Evolutionary conservation across 1,284 basidiomycete genomes (phyloP).

Genomic region (Anthracocystis setariae): DNA sequence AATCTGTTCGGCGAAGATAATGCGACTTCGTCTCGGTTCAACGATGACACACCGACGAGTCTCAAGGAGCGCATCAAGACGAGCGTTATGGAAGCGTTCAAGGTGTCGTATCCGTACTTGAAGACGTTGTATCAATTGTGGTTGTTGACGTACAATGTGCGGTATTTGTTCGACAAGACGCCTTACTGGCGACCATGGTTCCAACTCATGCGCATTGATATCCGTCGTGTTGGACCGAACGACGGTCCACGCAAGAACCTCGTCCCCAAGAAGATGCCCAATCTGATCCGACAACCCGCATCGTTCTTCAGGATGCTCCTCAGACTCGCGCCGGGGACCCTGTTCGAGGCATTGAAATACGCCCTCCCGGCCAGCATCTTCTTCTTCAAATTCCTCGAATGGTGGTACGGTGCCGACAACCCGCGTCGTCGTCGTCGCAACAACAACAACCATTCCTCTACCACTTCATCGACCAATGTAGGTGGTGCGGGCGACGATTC

Average conservation of each 20-base stretch:
- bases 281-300: slow-evolving; percentile 34
- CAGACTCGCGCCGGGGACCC: slow-evolving; percentile 33
- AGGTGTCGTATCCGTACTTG: slow-evolving; percentile 78
- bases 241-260: slow-evolving; percentile 41
- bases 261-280: slow-evolving; percentile 47
- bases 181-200: slow-evolving; percentile 91
- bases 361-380: slow-evolving; percentile 92
- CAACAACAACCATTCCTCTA: slow-evolving; percentile 61
- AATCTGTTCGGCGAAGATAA: slow-evolving; percentile 72
- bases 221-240: slow-evolving; percentile 76
- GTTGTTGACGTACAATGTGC: slow-evolving; percentile 81
- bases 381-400: slow-evolving; percentile 95
- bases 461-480: slow-evolving; percentile 70
- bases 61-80: not conserved
- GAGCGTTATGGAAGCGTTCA: slow-evolving; percentile 15
- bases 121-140: slow-evolving; percentile 82
- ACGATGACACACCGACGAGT: not conserved
- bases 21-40: not conserved
- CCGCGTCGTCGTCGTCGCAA: slow-evolving; percentile 71
- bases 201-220: slow-evolving; percentile 83
- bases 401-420: slow-evolving; percentile 97
- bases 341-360: slow-evolving; percentile 73
- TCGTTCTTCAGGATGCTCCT: slow-evolving; percentile 35
- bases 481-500: slow-evolving; percentile 11
- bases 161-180: slow-evolving; percentile 88